Conservation (phyloP, 441 rosid species). For the Aquilaria agallochum region DNA sequence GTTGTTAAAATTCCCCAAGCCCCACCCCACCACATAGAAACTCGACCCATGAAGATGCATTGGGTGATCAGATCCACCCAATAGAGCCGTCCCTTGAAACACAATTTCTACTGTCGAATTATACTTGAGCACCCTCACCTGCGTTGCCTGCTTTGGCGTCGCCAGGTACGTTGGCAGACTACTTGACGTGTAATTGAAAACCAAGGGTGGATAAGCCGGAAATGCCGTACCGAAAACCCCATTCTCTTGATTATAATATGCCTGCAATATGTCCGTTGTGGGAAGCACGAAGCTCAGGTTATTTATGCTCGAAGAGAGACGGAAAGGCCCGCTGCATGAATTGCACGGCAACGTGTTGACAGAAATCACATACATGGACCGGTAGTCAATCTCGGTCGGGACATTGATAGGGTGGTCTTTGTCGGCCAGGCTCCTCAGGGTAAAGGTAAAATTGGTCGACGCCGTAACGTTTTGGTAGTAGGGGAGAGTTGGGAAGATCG, state of each 20-base stretch:
- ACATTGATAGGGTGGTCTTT: slow-evolving; percentile 21
- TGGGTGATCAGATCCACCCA: slow-evolving; percentile 36
- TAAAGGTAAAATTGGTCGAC: slow-evolving; percentile 15
- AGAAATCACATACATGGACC: slow-evolving; percentile 19
- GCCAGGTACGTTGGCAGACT: slow-evolving; percentile 4
- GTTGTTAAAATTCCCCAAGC: slow-evolving; percentile 34
- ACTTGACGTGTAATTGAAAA: slow-evolving; percentile 33
- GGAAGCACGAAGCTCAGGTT: slow-evolving; percentile 41
- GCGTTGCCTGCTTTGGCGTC: slow-evolving; percentile 23
- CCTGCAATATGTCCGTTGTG: slow-evolving; percentile 33
- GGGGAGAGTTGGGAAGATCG: slow-evolving; percentile 21
- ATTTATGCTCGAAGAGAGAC: slow-evolving; percentile 39
- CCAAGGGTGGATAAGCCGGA: slow-evolving; percentile 27
- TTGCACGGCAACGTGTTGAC: slow-evolving; percentile 21
- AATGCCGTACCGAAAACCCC: slow-evolving; percentile 22
- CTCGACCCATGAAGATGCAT: slow-evolving; percentile 55
- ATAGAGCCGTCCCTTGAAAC: slow-evolving; percentile 45
- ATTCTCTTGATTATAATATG: slow-evolving; percentile 27
- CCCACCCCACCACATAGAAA: slow-evolving; percentile 37
- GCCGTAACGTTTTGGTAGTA: slow-evolving; percentile 26
- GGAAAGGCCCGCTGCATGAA: slow-evolving; percentile 5
- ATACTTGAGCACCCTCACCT: slow-evolving; percentile 26
- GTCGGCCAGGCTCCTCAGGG: slow-evolving; percentile 16
- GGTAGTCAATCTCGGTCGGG: slow-evolving; percentile 21
- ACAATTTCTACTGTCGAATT: slow-evolving; percentile 39